Base-by-base conservation (phyloP, 148 eudicot genomes). In the Nepenthes mirabilis region DNA sequence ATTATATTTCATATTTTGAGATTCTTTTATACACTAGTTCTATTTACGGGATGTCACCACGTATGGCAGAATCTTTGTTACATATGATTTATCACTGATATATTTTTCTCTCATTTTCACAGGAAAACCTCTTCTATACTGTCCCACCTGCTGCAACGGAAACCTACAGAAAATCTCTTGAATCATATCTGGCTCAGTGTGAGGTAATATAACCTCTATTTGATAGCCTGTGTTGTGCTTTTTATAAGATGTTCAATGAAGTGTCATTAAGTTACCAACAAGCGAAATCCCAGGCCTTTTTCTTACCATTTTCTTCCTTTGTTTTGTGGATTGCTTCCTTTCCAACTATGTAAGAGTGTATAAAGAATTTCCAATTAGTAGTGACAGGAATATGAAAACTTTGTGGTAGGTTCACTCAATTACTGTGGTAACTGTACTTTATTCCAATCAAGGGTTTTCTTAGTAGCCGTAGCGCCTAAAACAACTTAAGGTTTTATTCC, bases 121-220 rank as follows among this genome's bases (percentile, higher is more conserved):
- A 91, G 98, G 96, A 85, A 69, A 80, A 75, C 57, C 86, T 91
- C 58, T 83, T 88, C 61, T 91, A 88, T 66, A 49, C 70, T 54
- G 88, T 83, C 57, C 88, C 80, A 43, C 74, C 76, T 70, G 90
- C 90, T 62, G 80, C 96, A 23, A 83, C 85, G 77, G 90, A 80
- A 65, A 61, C 73, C 50, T 91, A 91, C 67, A 78, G 83, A 71
- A 82, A 69, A 55, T 86, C 83, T 37, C 72, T 93, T 69, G 95
- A 82, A 68, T 80, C 82, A 53, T 77, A 75, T 81, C 66, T 86
- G 68, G 66, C 60, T 35, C 79, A 74, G 50, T 68, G 48, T 62
- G 87, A 88, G 95, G 98, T 88, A 82, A 40, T 13, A 11, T 52
- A 34, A 60, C 36, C 23, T 49, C 10, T 49, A 5, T 12, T 4